A percentile compares a stretch with the other conserved stretches of the same genome.
phyloP scores from a whole-genome alignment of 1,139 yeast species.

The Hyphopichia pseudoburtonii region DNA sequence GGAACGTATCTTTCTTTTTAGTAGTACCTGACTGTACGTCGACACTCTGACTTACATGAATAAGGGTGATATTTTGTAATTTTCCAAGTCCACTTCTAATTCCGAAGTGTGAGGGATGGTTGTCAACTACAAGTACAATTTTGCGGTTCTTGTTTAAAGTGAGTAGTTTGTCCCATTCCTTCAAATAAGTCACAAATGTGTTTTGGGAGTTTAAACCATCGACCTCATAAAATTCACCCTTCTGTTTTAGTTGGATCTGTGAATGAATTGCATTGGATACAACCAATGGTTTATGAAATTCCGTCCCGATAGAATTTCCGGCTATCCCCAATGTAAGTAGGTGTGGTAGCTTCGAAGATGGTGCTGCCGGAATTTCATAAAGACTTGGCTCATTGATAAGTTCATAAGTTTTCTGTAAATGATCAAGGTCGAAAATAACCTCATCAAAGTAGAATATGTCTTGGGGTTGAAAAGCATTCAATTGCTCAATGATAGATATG shows the following conservation, averaged over 20 bases:
- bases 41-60: not conserved
- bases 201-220: constrained; percentile 2
- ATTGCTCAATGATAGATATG: too few relatives aligned
- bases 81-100: not conserved
- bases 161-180: constrained; percentile 4
- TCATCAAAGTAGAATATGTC: constrained; percentile 5
- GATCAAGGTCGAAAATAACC: constrained; percentile 1
- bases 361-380: not conserved
- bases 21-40: not conserved
- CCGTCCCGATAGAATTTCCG: constrained; percentile 3
- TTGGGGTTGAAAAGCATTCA: not conserved
- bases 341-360: not conserved
- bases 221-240: not conserved
- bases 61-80: constrained; percentile 1
- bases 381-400: not conserved
- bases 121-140: constrained; percentile 1
- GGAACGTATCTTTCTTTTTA: not conserved
- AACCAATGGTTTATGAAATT: constrained; percentile 3
- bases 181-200: not conserved
- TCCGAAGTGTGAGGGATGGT: not conserved
- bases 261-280: constrained; percentile 1
- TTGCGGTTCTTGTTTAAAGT: not conserved
- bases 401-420: not conserved
- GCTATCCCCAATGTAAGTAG: constrained; percentile 3
- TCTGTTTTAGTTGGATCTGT: not conserved